Base-by-base conservation (phyloP, 1,284 basidiomycete genomes). In the Chondrostereum purpureum region DNA sequence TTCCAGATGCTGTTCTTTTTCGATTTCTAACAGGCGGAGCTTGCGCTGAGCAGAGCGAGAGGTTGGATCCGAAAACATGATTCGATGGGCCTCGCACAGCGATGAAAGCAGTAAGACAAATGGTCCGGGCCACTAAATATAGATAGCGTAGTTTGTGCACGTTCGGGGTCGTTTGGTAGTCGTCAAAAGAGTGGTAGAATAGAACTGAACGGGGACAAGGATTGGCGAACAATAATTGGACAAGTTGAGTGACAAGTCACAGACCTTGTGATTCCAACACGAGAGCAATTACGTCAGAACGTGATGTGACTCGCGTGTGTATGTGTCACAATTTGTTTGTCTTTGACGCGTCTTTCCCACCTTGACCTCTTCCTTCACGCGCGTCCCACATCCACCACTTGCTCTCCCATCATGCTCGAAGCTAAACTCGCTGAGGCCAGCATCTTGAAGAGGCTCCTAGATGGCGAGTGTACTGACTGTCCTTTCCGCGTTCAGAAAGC, bases 381-480 rank as follows among this genome's bases (percentile, higher is more conserved):
- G 50, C 48, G 42, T 49, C 41, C 42, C 40, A 45, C 46, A 27
- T 19, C 18, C 27, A 19, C 33, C 36, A 12, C 13, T 10, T 14
- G 8, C 12, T 37, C 24, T 36, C 48, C 38, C 57, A 70, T 54
- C 50, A 94, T 95, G 92, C 78, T 94, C 54, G 92, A 94, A 83
- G 92, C 92, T 16, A 87, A 86, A 62, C 78, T 95, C 44, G 72
- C 78, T 51, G 84, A 92, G 65, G 91, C 92, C 1, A 80, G 80
- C 4, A 80, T 83, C 3, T 73, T 95, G 52, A 95, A 95, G 65
- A 88, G 86, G 59, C 76, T 95, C 43, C 72, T 95, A 11, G 92
- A 95, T 60, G 83, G 92, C 92, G 53, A 27, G 83, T 66, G 23
- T 24, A 41, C 11, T 35, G 12, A 37, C 34, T 8, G 10, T 5